Evolutionary conservation across 495 filamentous ascomycete species (phyloP), one percentile per base, ranked within the genome.

Genomic region (Platismatia glauca): DNA sequence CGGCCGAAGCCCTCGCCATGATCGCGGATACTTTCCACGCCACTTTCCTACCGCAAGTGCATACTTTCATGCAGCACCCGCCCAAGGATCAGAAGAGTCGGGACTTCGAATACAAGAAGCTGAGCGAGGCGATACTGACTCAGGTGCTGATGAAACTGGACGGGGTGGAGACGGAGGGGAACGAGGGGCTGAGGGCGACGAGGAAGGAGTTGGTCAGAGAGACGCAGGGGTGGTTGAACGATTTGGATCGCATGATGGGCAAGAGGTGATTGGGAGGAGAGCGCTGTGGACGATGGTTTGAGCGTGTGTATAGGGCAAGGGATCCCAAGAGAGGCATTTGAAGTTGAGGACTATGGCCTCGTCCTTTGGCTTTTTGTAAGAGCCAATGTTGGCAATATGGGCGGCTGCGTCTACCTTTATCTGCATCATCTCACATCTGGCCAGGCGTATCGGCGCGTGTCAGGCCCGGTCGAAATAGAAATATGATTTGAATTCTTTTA

Each of bases 121-220:
- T 97, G 39, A 86, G 82, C 34, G 94, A 97, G 78, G 89, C 84
- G 6, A 87, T 96, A 59, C 75, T 97, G 78, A 80, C 84, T 57
- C 89, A 96, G 71, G 81, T 93, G 9, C 65, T 96, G 62, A 67
- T 98, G 67, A 96, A 95, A 74, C 78, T 93, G 33, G 92, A 97
- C 76, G 86, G 79, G 18, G 86, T 96, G 33, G 89, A 93, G 60
- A 86, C 84, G 4, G 82, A 86, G 24, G 84, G 82, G 8, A 81
- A 93, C 66, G 77, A 73, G 24, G 82, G 81, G 12, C 55, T 68
- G 43, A 81, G 92, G 52, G 77, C 75, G 52, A 81, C 79, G 68
- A 80, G 92, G 68, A 88, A 86, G 71, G 88, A 86, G 9, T 74
- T 96, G 33, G 89, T 97, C 50, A 84, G 27, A 9, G 48, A 64